Base-by-base conservation (phyloP, 495 filamentous ascomycete species). In the Gamarada debralockiae region DNA sequence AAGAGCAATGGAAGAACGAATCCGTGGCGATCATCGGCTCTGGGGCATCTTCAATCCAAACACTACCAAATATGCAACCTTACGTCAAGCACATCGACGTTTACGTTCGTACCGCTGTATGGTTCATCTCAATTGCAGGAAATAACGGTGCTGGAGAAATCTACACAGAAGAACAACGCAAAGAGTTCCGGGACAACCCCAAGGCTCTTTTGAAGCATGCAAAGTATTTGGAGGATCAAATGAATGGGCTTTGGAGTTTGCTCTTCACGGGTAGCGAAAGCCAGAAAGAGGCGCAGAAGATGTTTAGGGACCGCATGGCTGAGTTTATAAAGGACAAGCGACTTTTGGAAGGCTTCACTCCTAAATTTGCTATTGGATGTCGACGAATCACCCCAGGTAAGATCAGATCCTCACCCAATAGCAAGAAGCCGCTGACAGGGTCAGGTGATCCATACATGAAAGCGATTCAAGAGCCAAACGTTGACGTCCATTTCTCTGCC, bases 381-480 rank as follows among this genome's bases (percentile, higher is more conserved):
- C 72, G 78, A 27, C 78, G 80, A 27, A 66, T 79, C 0, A 84
- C 80, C 0, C 80, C 80, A 4, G n/a, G n/a, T n/a, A n/a, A n/a
- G n/a, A n/a, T n/a, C n/a, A n/a, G n/a, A n/a, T n/a, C n/a, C n/a
- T 21, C 31, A 60, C 52, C 0, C 62, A 65, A 45, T 47, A 66
- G 41, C n/a, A n/a, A n/a, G n/a, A n/a, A n/a, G n/a, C n/a, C n/a
- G n/a, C n/a, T n/a, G n/a, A n/a, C n/a, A n/a, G n/a, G n/a, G n/a
- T n/a, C n/a, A 5, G 80, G 79, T 0, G 73, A 73, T 3, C 77
- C 76, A 0, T 84, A 81, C 52, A 68, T 84, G 2, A 77, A 82
- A 46, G 71, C 80, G 2, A 53, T 84, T 18, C 63, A 66, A 3
- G 64, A 78, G 52, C 62, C 69, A 3, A 81, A 83, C 34, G 74